Evolutionary conservation across 306 rosid species (phyloP), one percentile per base, ranked within the genome.

Genomic region (Lupinus albus): DNA sequence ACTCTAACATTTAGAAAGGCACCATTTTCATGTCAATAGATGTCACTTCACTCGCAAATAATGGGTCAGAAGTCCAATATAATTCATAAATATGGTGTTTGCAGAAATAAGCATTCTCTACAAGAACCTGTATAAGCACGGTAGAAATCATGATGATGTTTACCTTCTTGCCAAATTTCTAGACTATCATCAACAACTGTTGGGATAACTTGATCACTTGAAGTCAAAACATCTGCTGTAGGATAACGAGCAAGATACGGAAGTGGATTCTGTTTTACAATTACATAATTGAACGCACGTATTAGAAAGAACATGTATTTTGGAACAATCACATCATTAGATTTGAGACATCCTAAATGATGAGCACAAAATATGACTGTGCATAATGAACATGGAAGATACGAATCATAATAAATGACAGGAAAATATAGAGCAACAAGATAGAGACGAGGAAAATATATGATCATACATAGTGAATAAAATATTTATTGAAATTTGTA

Each of bases 211-310:
- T 86, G 94, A 83, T 93, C 99, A 61, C 87, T 89, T 33, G 99
- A 90, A 70, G 97, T 90, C 70, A 93, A 85, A 84, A 90, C 84
- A 82, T 89, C 99, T 71, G 99, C 97, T 49, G 14, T 87, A 11
- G 95, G 96, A 80, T 83, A 88, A 18, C 90, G 97, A 76, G 96
- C 89, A 74, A 93, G 91, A 79, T 86, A 93, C 45, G 96, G 99
- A 77, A 93, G 96, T 2, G 99, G 99, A 67, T 93, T 80, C 99
- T 93, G 97, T 80, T 59, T 59, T 74, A 85, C 52, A 73, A 79
- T 56, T 68, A 72, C 39, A 81, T 8, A 46, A 75, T 62, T 68
- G 57, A 57, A 77, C 52, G 49, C 15, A 16, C 62, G 47, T 54
- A 56, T 76, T 49, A 71, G 78, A 54, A 61, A 74, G 48, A 41